Percentiles rank a stretch among this genome's conserved stretches.
Conservation (phyloP, 2,329 filamentous ascomycete genomes). For the Hypocreales sp. region DNA sequence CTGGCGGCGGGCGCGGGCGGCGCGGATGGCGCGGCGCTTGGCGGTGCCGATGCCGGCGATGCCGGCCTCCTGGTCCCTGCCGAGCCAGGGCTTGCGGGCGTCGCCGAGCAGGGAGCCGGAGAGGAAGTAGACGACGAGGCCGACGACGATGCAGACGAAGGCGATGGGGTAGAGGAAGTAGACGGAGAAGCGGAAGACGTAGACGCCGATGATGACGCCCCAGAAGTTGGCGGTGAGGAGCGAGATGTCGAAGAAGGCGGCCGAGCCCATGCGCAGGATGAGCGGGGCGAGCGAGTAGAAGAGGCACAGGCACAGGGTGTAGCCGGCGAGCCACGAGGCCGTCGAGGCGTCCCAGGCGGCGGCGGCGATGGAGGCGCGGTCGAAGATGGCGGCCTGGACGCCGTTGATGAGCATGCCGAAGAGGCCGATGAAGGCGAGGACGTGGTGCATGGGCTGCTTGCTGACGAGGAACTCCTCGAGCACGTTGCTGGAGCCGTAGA, state of each 20-base stretch:
- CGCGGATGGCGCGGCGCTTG: constrained; percentile 55
- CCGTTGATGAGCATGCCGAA: constrained; percentile 88
- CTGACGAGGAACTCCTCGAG: constrained; percentile 90
- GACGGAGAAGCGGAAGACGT: constrained; percentile 65
- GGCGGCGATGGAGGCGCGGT: constrained; percentile 32
- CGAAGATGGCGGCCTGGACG: constrained; percentile 80
- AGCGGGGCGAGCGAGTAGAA: constrained; percentile 85
- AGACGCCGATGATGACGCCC: constrained; percentile 83
- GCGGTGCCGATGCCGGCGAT: constrained; percentile 73
- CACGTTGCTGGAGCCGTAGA: constrained; percentile 84
- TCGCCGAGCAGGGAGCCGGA: constrained; percentile 72
- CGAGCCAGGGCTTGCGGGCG: constrained; percentile 88
- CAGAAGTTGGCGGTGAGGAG: constrained; percentile 92
- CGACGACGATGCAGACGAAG: constrained; percentile 81
- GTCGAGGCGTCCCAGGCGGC: constrained; percentile 21
- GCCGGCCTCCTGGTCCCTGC: constrained; percentile 68
- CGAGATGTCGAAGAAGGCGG: constrained; percentile 94
- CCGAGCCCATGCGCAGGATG: constrained; percentile 75
- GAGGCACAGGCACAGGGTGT: constrained; percentile 64
- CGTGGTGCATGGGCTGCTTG: constrained; percentile 78
- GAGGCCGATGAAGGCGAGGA: constrained; percentile 78
- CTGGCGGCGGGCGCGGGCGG: constrained; percentile 26
- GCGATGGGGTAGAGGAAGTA: constrained; percentile 93
- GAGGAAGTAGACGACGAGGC: constrained; percentile 77
- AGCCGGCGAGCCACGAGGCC: constrained; percentile 75